Base-by-base conservation (phyloP, 352 stramenopile species). In the Phytopythium delawarense region DNA sequence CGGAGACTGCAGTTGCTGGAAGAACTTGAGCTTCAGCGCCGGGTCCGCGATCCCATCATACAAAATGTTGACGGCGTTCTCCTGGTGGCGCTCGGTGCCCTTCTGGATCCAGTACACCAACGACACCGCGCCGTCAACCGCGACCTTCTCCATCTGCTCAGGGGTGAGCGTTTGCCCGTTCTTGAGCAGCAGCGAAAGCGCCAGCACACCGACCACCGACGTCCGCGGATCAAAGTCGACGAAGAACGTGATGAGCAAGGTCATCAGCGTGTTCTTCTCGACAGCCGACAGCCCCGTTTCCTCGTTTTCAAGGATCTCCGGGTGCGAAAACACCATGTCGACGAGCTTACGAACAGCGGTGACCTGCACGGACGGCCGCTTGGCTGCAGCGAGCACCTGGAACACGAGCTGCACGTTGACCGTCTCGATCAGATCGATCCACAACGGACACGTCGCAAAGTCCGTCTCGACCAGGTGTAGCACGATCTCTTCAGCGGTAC, bases 31-130 rank as follows among this genome's bases (percentile, higher is more conserved):
- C 45, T 79, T 61, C 21, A 79, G 70, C 7, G 30, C 50, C 4
- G 70, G 62, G 42, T 81, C 74, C 4, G 61, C 79, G 37, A 94
- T 71, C 9, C 83, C 83, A 50, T 92, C 85, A 55, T 87, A 67
- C 8, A 94, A 51, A 52, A 94, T 89, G 51, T 75, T 86, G 32
- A 91, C 74, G 0, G 79, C 85, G 40, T 91, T 91, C 42, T 94
- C 81, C 74, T 91, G 85, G 49, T 92, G 81, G 4, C 85, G 79
- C 51, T 91, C 85, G 1, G 83, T 91, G 16, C 85, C 85, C 60
- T 94, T 92, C 59, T 91, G 81, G 62, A 92, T 88, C 85, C 85
- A 94, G 49, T 94, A 92, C 13, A 92, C 76, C 3, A 94, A 57
- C 16, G 81, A 91, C 11, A 85, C 69, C 0, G 83, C 77, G 11